Percentiles rank a stretch among this genome's conserved stretches.
These are phyloP conservation scores for Coemansia sp. DNA, from an alignment of 192 early-diverging fungal genomes.

Conservation along the genomic window DNA sequence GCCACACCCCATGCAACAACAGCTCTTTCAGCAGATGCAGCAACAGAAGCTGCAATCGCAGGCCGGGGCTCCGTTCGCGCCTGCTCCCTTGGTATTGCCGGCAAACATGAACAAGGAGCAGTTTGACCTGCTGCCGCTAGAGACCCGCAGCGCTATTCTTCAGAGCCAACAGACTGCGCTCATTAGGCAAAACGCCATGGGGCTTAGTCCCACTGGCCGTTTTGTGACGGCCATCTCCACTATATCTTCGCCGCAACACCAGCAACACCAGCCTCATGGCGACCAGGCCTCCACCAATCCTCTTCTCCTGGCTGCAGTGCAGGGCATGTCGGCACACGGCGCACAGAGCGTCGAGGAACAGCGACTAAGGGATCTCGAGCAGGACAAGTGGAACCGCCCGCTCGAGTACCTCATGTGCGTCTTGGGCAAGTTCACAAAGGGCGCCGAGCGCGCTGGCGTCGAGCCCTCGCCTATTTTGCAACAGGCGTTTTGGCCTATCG, in stretches of 20 bases:
- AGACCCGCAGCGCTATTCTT: constrained; percentile 21
- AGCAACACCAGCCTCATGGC: constrained; percentile 6
- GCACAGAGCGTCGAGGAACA: constrained; percentile 23
- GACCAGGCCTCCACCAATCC: constrained; percentile 1
- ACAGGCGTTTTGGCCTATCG: constrained; percentile 49
- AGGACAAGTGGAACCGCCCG: constrained; percentile 47
- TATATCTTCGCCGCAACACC: neutral
- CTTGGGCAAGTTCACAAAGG: constrained; percentile 31
- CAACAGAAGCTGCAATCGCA: constrained; percentile 6
- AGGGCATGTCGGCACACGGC: constrained; percentile 2
- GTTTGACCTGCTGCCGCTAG: constrained; percentile 30
- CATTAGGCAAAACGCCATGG: constrained; percentile 30
- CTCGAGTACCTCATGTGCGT: constrained; percentile 50
- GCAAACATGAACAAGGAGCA: constrained; percentile 33
- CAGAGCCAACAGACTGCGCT: constrained; percentile 31
- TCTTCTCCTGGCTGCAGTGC: constrained; percentile 16
- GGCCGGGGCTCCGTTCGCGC: constrained; percentile 8
- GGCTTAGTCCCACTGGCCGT: constrained; percentile 4
- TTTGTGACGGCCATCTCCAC: neutral
- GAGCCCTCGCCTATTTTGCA: constrained; percentile 45
- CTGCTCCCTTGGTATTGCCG: constrained; percentile 32
- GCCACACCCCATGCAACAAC: neutral
- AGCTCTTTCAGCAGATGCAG: neutral
- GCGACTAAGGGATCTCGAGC: constrained; percentile 29
- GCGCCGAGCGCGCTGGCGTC: constrained; percentile 36